These are phyloP conservation scores for Cystobasidium ongulense DNA, from an alignment of 768 basidiomycete species.

Conservation along the genomic window DNA sequence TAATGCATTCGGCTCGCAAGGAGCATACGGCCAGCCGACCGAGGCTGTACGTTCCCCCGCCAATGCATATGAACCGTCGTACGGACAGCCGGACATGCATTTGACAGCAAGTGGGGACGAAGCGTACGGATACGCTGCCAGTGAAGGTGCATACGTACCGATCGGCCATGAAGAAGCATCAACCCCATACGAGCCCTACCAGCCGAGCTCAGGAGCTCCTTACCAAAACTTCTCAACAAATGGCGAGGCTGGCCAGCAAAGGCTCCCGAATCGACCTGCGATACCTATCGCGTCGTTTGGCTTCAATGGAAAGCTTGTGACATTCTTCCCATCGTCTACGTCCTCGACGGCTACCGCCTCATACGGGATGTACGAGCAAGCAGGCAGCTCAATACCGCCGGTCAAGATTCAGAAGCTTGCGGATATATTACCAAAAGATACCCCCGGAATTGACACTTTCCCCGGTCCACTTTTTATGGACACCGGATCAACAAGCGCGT, in stretches of 20 bases:
- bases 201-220: not conserved
- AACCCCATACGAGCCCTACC: not conserved
- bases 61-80: not conserved
- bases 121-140: not conserved
- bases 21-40: not conserved
- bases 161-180: not conserved
- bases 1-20: not conserved
- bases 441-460: conserved; percentile 55
- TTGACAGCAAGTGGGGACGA: not conserved
- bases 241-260: not conserved
- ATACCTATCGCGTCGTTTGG: conserved; percentile 76
- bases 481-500: conserved; percentile 16
- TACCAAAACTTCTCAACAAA: not conserved
- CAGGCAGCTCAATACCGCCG: conserved; percentile 49
- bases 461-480: conserved; percentile 85
- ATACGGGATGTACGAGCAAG: conserved; percentile 69
- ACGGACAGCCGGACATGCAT: not conserved
- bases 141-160: not conserved
- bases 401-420: conserved; percentile 61
- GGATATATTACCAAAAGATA: conserved; percentile 60
- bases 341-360: conserved; percentile 52
- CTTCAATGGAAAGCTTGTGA: conserved; percentile 81
- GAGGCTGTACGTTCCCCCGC: not conserved
- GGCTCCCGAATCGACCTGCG: conserved; percentile 5
- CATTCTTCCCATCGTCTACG: conserved; percentile 58